These are phyloP conservation scores for Aureobasidium sp. DNA, from an alignment of 2,329 filamentous ascomycete genomes.

Conservation along the genomic window DNA sequence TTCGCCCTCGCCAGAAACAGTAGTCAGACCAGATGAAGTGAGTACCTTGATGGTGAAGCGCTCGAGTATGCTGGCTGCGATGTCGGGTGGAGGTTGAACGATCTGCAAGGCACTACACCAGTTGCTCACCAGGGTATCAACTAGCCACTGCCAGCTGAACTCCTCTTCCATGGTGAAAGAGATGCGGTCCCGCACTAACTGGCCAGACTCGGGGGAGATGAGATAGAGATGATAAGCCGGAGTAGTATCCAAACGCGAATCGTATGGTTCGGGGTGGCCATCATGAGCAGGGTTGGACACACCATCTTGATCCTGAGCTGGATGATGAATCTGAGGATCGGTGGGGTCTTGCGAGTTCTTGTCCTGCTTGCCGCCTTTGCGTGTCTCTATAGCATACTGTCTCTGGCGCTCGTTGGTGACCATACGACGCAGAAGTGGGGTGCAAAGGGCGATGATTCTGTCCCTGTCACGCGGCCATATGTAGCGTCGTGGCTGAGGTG, in stretches of 20 bases:
- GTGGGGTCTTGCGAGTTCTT: not conserved
- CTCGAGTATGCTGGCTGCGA: constrained; percentile 3
- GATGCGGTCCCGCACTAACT: constrained; percentile 8
- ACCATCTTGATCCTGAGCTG: not conserved
- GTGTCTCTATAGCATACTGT: constrained; percentile 48
- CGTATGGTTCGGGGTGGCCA: not conserved
- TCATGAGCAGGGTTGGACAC: not conserved
- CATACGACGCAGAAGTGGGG: constrained; percentile 48
- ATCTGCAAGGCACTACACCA: constrained; percentile 7
- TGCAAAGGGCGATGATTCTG: constrained; percentile 48
- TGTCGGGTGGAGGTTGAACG: not conserved
- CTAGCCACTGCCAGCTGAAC: constrained; percentile 1
- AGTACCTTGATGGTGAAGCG: constrained; percentile 11
- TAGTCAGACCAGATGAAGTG: constrained; percentile 9
- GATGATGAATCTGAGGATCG: not conserved
- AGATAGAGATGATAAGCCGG: constrained; percentile 11
- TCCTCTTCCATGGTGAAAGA: not conserved
- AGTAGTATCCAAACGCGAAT: not conserved
- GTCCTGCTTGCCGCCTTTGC: constrained; percentile 31
- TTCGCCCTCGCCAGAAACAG: constrained; percentile 4
- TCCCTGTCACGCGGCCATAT: constrained; percentile 48
- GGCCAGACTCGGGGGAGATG: not conserved
- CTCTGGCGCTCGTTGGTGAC: constrained; percentile 52
- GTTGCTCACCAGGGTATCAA: constrained; percentile 2
- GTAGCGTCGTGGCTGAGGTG: constrained; percentile 27